Evolutionary conservation across 345 rosid genomes (phyloP).

Genomic region (Boechera divaricarpa): DNA sequence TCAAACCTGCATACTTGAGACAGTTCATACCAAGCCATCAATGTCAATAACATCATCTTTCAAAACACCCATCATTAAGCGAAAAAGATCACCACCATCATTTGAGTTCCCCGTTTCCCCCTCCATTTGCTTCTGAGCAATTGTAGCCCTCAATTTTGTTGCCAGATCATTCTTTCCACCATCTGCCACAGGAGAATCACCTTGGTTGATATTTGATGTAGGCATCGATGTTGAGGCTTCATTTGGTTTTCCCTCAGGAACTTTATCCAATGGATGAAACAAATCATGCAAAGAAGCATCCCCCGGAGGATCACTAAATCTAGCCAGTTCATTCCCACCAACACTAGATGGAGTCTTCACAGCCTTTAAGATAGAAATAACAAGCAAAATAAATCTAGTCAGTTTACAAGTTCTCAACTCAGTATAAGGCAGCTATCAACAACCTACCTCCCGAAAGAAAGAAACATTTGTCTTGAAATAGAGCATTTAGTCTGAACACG

Average conservation of each 20-base stretch:
- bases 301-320: slow-evolving; percentile 92
- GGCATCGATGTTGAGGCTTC: slow-evolving; percentile 89
- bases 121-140: slow-evolving; percentile 95
- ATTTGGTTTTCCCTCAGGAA: slow-evolving; percentile 55
- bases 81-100: slow-evolving; percentile 85
- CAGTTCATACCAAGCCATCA: slow-evolving; percentile 84
- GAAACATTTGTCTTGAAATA: neutral
- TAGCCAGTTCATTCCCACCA: slow-evolving; percentile 79
- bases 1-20: slow-evolving; percentile 20
- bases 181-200: slow-evolving; percentile 58
- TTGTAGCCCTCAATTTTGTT: slow-evolving; percentile 85
- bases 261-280: slow-evolving; percentile 82
- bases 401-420: slow-evolving; percentile 31
- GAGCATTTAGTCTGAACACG: slow-evolving; percentile 6
- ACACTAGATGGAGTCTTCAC: slow-evolving; percentile 54
- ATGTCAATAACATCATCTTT: slow-evolving; percentile 95
- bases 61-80: slow-evolving; percentile 82
- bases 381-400: slow-evolving; percentile 31
- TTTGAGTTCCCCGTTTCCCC: slow-evolving; percentile 75
- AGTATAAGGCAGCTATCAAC: slow-evolving; percentile 11
- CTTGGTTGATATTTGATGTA: slow-evolving; percentile 65
- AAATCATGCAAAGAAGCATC: slow-evolving; percentile 97
- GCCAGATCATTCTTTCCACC: slow-evolving; percentile 88
- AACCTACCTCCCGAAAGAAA: neutral
- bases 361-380: slow-evolving; percentile 55